phyloP scores from a whole-genome alignment of 352 stramenopile genomes.

The Elongisporangium undulatum region DNA sequence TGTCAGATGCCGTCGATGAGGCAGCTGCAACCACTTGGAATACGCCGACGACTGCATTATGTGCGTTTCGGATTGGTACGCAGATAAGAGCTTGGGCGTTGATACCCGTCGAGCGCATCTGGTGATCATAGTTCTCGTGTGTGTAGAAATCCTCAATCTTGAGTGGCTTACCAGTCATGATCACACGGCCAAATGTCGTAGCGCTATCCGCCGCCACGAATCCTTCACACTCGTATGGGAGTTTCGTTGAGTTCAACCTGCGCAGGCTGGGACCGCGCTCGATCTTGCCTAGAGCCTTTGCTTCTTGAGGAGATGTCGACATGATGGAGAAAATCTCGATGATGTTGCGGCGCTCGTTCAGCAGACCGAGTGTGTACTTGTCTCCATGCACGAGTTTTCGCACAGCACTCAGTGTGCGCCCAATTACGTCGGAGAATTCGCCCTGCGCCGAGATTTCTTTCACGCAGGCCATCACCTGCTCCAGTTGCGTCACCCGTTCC shows the following conservation, averaged over 20 bases:
- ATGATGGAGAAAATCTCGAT: constrained; percentile 45
- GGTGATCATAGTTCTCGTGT: constrained; percentile 43
- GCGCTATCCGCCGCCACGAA: constrained; percentile 50
- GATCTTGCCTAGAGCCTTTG: background rate
- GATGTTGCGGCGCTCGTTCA: constrained; percentile 55
- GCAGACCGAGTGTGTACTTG: constrained; percentile 58
- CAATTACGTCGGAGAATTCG: constrained; percentile 52
- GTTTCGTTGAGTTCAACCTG: constrained; percentile 8
- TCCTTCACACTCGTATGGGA: constrained; percentile 43
- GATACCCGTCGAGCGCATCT: constrained; percentile 32
- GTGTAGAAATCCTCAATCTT: constrained; percentile 56
- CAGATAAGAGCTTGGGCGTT: constrained; percentile 45
- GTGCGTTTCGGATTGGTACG: constrained; percentile 64
- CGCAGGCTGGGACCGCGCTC: background rate
- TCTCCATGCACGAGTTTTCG: constrained; percentile 53
- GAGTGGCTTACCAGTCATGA: constrained; percentile 57
- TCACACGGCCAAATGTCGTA: constrained; percentile 58
- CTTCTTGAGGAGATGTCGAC: background rate
- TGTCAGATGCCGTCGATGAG: constrained; percentile 3
- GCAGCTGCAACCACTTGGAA: constrained; percentile 36
- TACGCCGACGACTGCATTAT: constrained; percentile 49
- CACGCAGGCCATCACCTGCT: constrained; percentile 47
- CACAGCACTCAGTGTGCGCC: constrained; percentile 39
- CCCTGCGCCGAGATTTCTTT: constrained; percentile 59
- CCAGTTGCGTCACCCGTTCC: constrained; percentile 48